Evolutionary conservation across 23 red algal species (phyloP), one percentile per base, ranked within the genome.

Genomic region (Gracilaria vermiculophylla): DNA sequence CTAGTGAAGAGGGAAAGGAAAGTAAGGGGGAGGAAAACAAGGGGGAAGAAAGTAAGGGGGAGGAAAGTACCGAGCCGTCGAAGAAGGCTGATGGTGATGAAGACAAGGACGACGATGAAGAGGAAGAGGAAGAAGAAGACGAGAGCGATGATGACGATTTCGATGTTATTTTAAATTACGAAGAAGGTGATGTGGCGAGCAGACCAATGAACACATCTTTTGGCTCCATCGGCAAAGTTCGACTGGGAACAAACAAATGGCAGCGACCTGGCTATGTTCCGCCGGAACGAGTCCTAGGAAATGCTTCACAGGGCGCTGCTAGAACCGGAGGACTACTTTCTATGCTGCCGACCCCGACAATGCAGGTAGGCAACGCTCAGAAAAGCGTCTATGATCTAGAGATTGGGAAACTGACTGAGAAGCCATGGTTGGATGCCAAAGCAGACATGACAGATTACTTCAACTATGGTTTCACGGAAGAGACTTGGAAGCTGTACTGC

Each of bases 391-490:
- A 96, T 80, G 97, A 99, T 73, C 50, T 94, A 13, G 97, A 99
- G 69, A 88, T 99, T 85, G 97, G 88, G 31, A 89, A 94, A 45
- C 87, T 95, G 13, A 88, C 87, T 11, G 97, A 99, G 55, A 99
- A 99, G 71, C 97, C 97, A 35, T 99, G 97, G 97, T 89, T 92
- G 9, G 97, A 99, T 19, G 82, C 78, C 15, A 92, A 92, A 10
- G 97, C 93, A 3, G 97, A 95, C 37, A 51, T 94, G 19, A 83
- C 91, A 34, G 97, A 99, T 34, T 99, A 99, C 52, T 99, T 99
- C 78, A 99, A 99, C 35, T 99, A 99, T 57, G 97, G 97, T 21
- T 99, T 99, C 75, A 99, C 88, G 19, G 97, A 99, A 64, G 97
- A 99, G 43, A 95, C 97, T 50, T 99, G 97, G 97, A 95, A 94